Evolutionary conservation across 176 grass and related monocot species (phyloP).

Genomic region (Melocanna baccifera): DNA sequence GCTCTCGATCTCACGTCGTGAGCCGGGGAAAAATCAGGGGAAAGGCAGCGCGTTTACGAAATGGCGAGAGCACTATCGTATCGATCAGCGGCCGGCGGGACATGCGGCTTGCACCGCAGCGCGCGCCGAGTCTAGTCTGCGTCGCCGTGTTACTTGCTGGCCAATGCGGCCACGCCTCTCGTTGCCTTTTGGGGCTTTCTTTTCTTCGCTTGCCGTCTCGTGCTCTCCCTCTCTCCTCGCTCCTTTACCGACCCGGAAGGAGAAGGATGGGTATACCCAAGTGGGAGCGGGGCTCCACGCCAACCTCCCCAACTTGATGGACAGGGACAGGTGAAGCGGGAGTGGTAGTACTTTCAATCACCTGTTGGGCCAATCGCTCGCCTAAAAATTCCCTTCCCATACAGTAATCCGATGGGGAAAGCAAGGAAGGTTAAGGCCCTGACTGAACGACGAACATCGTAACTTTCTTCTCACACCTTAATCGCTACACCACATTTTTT

Average conservation of each 20-base stretch:
- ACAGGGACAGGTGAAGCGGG: constrained; percentile 6
- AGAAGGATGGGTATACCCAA: constrained; percentile 6
- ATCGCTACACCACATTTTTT: neutral
- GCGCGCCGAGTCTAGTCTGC: neutral
- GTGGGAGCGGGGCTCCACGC: constrained; percentile 6
- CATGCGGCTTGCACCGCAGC: neutral
- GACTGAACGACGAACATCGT: neutral
- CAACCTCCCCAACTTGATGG: neutral
- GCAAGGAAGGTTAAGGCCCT: neutral
- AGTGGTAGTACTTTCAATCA: neutral
- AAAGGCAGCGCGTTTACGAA: neutral
- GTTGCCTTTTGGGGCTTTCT: neutral
- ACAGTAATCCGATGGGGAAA: neutral
- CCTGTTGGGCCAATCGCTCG: constrained; percentile 23
- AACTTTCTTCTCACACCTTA: neutral
- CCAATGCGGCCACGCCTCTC: constrained; percentile 30
- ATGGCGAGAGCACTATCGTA: neutral
- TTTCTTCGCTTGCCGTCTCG: neutral
- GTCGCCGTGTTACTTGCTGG: constrained; percentile 15
- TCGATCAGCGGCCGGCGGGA: neutral
- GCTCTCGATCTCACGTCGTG: neutral
- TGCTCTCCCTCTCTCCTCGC: neutral
- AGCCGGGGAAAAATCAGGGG: neutral
- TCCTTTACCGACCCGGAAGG: constrained; percentile 4
- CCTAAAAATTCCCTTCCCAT: neutral